These are phyloP conservation scores for Enterospora canceri DNA, from an alignment of 371 early-diverging fungal genomes.

Conservation along the genomic window DNA sequence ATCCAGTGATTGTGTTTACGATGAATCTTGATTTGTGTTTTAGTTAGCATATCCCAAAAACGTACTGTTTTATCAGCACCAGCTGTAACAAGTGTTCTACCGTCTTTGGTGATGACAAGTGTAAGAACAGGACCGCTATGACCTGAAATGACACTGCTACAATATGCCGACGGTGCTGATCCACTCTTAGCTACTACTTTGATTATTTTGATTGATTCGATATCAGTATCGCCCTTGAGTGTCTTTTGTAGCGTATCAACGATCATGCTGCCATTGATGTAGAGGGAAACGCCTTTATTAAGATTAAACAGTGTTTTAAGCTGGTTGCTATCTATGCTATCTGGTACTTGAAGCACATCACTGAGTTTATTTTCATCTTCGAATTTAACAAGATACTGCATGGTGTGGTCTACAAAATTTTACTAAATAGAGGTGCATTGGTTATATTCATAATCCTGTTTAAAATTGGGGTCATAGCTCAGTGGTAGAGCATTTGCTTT, in stretches of 20 bases:
- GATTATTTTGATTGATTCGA: constrained; percentile 43
- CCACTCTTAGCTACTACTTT: constrained; percentile 19
- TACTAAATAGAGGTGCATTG: not conserved
- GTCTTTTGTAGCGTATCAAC: constrained; percentile 39
- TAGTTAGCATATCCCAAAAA: constrained; percentile 73
- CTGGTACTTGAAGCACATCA: constrained; percentile 37
- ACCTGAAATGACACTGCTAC: constrained; percentile 57
- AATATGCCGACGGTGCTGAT: constrained; percentile 38
- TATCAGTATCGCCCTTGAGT: constrained; percentile 57
- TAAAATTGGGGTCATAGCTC: constrained; percentile 43
- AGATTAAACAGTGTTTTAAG: constrained; percentile 29
- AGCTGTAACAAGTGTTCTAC: constrained; percentile 69
- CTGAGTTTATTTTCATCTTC: constrained; percentile 23
- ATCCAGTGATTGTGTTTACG: constrained; percentile 61
- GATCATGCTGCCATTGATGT: constrained; percentile 39
- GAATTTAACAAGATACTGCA: constrained; percentile 27
- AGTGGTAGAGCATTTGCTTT: constrained; percentile 50
- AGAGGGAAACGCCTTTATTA: constrained; percentile 15
- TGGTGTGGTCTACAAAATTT: constrained; percentile 11
- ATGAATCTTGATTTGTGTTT: constrained; percentile 65
- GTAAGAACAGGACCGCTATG: constrained; percentile 77
- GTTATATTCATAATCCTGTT: not conserved
- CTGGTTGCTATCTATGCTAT: constrained; percentile 20
- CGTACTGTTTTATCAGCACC: constrained; percentile 84
- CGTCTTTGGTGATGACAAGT: constrained; percentile 32